phyloP scores from a whole-genome alignment of 73 alveolate species.

The Blepharisma japonicum region DNA sequence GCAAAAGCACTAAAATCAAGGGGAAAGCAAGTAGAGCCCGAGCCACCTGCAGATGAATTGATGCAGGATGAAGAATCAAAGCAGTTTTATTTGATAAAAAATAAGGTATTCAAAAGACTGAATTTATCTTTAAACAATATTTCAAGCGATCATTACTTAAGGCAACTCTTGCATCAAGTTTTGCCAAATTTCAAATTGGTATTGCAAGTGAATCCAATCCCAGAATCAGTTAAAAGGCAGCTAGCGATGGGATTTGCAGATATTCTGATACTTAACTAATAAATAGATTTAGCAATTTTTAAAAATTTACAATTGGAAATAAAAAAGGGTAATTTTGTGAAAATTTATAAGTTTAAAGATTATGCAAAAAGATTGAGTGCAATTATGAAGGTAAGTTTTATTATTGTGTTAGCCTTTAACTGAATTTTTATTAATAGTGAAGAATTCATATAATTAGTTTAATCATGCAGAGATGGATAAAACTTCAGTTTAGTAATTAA shows the following conservation, averaged over 20 bases:
- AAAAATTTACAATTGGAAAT: no score
- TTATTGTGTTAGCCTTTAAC: no score
- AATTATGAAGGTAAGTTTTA: no score
- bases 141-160: neutral
- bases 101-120: neutral
- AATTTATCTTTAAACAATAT: neutral
- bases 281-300: no score
- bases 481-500: no score
- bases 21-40: slow-evolving; percentile 18
- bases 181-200: neutral
- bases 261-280: neutral
- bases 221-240: neutral
- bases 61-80: slow-evolving; percentile 22
- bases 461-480: no score
- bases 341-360: no score
- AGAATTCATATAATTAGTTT: no score
- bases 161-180: neutral
- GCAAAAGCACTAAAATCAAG: neutral
- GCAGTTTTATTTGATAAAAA: slow-evolving; percentile 11
- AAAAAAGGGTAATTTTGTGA: no score
- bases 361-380: no score
- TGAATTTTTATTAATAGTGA: no score
- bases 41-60: slow-evolving; percentile 20
- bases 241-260: neutral
- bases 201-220: neutral